Conservation (phyloP, 2,329 filamentous ascomycete species). For the Alternaria arbusti region DNA sequence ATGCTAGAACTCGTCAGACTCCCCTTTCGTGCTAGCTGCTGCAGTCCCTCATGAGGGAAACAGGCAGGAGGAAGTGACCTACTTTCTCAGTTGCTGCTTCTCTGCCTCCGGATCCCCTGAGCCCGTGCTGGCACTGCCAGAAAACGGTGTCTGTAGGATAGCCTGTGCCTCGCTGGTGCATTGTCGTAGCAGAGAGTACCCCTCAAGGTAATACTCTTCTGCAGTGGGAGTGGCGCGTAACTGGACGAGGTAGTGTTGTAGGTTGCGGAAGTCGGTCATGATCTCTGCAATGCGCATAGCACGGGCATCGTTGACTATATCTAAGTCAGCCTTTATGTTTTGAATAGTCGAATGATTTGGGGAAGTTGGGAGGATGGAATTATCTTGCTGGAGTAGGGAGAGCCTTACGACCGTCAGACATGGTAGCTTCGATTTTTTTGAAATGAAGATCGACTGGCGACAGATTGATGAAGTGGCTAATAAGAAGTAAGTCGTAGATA, state of each 20-base stretch:
- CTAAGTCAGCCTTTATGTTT: constrained; percentile 14
- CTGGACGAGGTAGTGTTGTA: constrained; percentile 65
- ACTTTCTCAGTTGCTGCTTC: constrained; percentile 64
- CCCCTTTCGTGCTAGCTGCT: neutral
- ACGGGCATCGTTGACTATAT: constrained; percentile 67
- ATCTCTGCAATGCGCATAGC: constrained; percentile 68
- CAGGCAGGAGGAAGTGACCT: constrained; percentile 24
- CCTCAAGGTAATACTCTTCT: constrained; percentile 65
- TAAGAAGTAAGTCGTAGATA: constrained; percentile 4
- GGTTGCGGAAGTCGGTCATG: constrained; percentile 68
- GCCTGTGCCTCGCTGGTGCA: constrained; percentile 62
- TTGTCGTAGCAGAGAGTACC: constrained; percentile 64
- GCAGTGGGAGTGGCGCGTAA: constrained; percentile 59
- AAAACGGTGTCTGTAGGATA: constrained; percentile 62
- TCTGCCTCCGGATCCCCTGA: constrained; percentile 59
- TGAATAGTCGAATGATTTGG: neutral
- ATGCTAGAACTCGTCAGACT: constrained; percentile 55
- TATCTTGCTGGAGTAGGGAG: constrained; percentile 7
- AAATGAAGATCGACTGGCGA: constrained; percentile 21
- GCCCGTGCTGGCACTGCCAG: constrained; percentile 50
- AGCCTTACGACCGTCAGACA: constrained; percentile 65
- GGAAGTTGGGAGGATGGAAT: neutral
- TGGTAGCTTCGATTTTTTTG: constrained; percentile 35
- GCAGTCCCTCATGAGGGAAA: neutral
- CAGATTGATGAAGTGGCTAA: constrained; percentile 9